Base-by-base conservation (phyloP, 2,329 filamentous ascomycete species). In the Phyllosticta paracitricarpa region DNA sequence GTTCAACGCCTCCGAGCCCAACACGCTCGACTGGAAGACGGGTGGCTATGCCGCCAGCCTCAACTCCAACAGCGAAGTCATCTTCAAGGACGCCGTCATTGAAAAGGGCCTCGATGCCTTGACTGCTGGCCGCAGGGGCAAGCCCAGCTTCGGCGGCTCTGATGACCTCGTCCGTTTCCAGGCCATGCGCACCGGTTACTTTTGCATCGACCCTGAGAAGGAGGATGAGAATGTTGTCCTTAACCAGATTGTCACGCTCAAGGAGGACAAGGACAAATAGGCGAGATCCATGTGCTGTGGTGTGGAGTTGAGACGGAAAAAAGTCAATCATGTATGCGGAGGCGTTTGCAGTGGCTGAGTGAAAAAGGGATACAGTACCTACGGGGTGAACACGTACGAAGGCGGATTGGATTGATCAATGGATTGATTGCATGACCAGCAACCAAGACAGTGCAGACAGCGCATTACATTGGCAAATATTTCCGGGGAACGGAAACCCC, bases 221-320 rank as follows among this genome's bases (percentile, higher is more conserved):
- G 73, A 72, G 51, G 83, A 84, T 33, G 89, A 90, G n/a, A 89
- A 87, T 73, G 80, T 96, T 65, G 84, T 97, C 30, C 40, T 48
- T 17, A 97, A 97, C 77, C 83, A 91, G 58, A 97, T 97, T 69
- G 92, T 97, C 24, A 89, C 88, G 56, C 75, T 97, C 70, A 96
- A 96, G 78, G 92, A 96, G 75, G 90, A 95, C 51, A 75, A 68
- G 62, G 61, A 63, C 33, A 68, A 68, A 63, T 61, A 52, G 40
- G 22, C 14, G 7, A 4, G 26, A 7, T 4, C 14, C 24, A 4
- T 19, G n/a, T 22, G 22, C 2, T 22, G 28, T 7, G 24, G 51
- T 10, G 51, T 22, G 24, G 51, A 53, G 52, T 54, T n/a, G 52
- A 22, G 33, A n/a, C 51, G n/a, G 51, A 3, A 40, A 22, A n/a